These are phyloP conservation scores for Trichophyton verrucosum DNA, from an alignment of 2,329 filamentous ascomycete species.

Conservation along the genomic window DNA sequence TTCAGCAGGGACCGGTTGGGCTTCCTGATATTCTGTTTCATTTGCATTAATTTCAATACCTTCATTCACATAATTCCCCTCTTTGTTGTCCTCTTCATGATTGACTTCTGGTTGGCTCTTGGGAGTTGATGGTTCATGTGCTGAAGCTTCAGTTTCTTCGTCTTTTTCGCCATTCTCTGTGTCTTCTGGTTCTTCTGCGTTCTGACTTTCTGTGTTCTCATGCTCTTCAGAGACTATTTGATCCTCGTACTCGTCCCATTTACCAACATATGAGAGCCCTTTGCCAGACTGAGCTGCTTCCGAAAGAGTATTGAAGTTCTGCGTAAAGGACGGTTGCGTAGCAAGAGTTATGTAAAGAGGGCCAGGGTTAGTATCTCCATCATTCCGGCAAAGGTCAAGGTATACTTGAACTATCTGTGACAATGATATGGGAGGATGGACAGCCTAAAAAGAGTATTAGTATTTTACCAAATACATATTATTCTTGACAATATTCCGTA, in stretches of 20 bases:
- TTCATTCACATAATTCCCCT: not conserved
- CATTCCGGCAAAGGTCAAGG: conserved; percentile 46
- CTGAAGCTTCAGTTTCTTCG: not conserved
- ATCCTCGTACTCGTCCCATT: conserved; percentile 14
- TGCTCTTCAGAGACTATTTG: conserved; percentile 1
- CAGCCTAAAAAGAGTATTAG: conserved; percentile 25
- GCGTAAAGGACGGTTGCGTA: conserved; percentile 42
- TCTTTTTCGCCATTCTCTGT: not conserved
- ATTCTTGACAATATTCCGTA: conserved; percentile 19
- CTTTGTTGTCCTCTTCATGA: conserved; percentile 17
- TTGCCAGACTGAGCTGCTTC: conserved; percentile 44
- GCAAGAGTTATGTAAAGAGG: conserved; percentile 48
- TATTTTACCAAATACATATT: conserved; percentile 6
- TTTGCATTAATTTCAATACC: not conserved
- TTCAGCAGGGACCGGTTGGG: not conserved
- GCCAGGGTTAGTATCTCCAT: conserved; percentile 40
- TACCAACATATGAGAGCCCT: conserved; percentile 37
- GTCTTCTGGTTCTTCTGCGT: conserved; percentile 7
- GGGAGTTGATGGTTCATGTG: conserved; percentile 4
- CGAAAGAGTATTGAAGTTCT: conserved; percentile 41
- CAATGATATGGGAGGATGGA: conserved; percentile 34
- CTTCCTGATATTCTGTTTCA: not conserved
- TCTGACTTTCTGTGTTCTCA: not conserved
- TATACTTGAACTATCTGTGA: conserved; percentile 49
- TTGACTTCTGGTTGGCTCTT: conserved; percentile 17